Conservation (phyloP, 306 rosid genomes). For the Fagus crenata region DNA sequence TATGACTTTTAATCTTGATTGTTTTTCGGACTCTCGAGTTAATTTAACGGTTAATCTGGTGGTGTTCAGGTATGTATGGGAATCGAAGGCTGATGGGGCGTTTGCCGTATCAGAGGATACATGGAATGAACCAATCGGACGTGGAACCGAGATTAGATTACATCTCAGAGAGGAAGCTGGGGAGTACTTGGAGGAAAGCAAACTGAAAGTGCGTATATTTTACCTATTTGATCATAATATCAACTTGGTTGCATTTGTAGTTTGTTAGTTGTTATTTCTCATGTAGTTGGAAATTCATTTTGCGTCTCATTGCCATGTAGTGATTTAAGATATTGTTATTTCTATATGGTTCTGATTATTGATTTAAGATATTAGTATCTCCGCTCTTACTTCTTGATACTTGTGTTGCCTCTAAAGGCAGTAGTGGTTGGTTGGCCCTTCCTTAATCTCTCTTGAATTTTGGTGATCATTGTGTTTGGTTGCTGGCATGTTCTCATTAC, state of each 20-base stretch:
- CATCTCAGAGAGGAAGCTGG: conserved; percentile 96
- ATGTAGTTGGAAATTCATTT: not conserved
- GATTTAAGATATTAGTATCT: too few relatives aligned
- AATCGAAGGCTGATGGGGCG: conserved; percentile 99
- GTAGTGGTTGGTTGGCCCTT: not conserved
- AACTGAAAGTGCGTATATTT: conserved; percentile 62
- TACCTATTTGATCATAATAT: not conserved
- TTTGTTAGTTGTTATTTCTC: not conserved
- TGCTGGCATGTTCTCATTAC: not conserved
- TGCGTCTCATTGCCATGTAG: not conserved
- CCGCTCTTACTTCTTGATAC: not conserved
- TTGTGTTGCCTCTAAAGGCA: not conserved
- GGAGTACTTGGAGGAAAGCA: conserved; percentile 85
- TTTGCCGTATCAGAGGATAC: conserved; percentile 94
- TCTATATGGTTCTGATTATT: too few relatives aligned
- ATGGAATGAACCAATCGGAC: conserved; percentile 93
- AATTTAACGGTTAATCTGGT: not conserved
- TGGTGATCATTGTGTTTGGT: not conserved
- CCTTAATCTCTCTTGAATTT: not conserved
- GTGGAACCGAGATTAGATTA: conserved; percentile 93
- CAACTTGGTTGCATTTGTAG: not conserved
- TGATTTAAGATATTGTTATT: too few relatives aligned
- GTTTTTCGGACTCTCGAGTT: not conserved
- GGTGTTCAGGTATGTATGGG: conserved; percentile 86
- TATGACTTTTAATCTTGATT: not conserved